Evolutionary conservation across 2,329 filamentous ascomycete species (phyloP).

Genomic region (Podosphaera fusca): DNA sequence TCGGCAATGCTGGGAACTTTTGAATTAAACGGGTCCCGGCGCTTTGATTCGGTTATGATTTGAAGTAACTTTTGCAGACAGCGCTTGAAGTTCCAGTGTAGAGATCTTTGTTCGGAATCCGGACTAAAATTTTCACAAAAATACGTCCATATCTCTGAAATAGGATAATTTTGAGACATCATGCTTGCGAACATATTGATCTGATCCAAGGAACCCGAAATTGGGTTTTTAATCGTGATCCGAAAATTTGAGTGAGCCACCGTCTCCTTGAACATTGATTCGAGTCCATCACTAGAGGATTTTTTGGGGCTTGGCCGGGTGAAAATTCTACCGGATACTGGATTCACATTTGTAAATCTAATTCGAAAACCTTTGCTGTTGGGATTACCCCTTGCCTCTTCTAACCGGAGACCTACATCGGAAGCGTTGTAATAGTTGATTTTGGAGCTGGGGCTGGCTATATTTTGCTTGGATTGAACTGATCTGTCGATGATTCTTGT

Average conservation of each 20-base stretch:
- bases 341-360: neutral
- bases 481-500: neutral
- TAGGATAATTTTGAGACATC: neutral
- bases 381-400: neutral
- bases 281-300: neutral
- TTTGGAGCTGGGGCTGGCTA: neutral
- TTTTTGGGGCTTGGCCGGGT: neutral
- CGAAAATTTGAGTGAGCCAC: neutral
- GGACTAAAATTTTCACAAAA: slow-evolving; percentile 15
- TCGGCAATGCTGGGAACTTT: slow-evolving; percentile 12
- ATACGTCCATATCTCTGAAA: slow-evolving; percentile 13
- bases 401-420: neutral
- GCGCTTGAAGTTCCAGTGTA: neutral
- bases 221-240: neutral
- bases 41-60: slow-evolving; percentile 9
- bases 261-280: neutral
- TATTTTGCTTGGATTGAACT: neutral
- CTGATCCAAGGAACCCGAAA: neutral
- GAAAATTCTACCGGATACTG: neutral
- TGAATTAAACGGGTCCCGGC: slow-evolving; percentile 6
- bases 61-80: slow-evolving; percentile 4
- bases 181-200: neutral
- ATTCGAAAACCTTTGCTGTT: neutral
- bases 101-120: neutral
- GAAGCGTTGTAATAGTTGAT: neutral